A percentile compares a stretch with the other conserved stretches of the same genome.
Conservation (phyloP, 1,139 yeast species). For the Nakaseomyces sp. region DNA sequence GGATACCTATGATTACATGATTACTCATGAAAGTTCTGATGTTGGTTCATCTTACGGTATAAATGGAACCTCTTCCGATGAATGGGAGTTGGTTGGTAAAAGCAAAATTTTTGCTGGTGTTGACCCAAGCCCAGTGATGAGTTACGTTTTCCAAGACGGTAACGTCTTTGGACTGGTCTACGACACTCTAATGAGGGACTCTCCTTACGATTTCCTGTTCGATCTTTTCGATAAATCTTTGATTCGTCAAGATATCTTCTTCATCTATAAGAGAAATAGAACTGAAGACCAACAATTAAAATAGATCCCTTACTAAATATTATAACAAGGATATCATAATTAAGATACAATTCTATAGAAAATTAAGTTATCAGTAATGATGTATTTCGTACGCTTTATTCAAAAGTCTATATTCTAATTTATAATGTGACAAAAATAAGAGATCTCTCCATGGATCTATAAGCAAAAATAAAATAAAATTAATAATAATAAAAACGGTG, state of each 20-base stretch:
- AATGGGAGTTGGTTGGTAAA: conserved; percentile 37
- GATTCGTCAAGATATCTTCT: conserved; percentile 23
- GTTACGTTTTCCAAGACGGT: conserved; percentile 13
- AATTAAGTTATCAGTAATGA: not conserved
- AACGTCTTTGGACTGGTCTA: conserved; percentile 13
- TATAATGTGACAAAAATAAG: too few relatives aligned
- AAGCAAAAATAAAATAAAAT: too few relatives aligned
- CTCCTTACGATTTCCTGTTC: conserved; percentile 6
- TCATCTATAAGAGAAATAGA: conserved; percentile 30
- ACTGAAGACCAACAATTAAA: conserved; percentile 5
- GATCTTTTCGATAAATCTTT: conserved; percentile 19
- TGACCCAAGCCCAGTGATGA: conserved; percentile 21
- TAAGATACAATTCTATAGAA: not conserved
- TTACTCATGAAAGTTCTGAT: conserved; percentile 38
- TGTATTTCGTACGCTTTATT: too few relatives aligned
- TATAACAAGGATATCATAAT: too few relatives aligned
- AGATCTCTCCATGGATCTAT: too few relatives aligned
- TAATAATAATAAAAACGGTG: too few relatives aligned
- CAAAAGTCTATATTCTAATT: too few relatives aligned
- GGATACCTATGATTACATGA: conserved; percentile 51
- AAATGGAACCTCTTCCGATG: conserved; percentile 18
- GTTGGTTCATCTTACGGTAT: conserved; percentile 12
- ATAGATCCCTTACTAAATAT: too few relatives aligned
- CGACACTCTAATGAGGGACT: conserved; percentile 9
- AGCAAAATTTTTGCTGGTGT: conserved; percentile 35